Evolutionary conservation across 148 eudicot species (phyloP).

Genomic region (Spergularia marina): DNA sequence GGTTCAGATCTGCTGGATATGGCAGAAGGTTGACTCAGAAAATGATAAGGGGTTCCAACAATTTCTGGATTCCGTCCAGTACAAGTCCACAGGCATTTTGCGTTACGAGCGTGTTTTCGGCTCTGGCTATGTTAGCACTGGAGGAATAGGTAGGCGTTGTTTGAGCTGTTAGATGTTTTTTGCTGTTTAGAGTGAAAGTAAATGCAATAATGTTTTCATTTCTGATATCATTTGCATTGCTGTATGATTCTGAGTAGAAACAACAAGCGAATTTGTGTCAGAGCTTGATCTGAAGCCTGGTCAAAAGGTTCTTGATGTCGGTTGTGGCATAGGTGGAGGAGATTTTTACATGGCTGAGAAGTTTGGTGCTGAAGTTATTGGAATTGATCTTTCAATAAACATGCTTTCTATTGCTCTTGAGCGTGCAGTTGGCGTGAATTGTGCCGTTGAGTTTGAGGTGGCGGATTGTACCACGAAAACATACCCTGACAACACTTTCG

Average conservation of each 20-base stretch:
- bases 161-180: background rate
- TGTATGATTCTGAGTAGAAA: conserved; percentile 46
- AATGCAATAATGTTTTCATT: background rate
- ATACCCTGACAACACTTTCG: conserved; percentile 76
- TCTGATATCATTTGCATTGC: background rate
- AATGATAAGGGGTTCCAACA: conserved; percentile 79
- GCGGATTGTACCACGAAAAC: conserved; percentile 93
- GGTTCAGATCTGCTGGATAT: conserved; percentile 85
- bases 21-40: conserved; percentile 75
- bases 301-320: conserved; percentile 91
- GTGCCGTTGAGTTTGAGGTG: conserved; percentile 87
- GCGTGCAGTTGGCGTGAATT: conserved; percentile 73
- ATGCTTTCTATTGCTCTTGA: conserved; percentile 94
- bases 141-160: conserved; percentile 70
- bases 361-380: conserved; percentile 82
- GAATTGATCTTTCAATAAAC: conserved; percentile 87
- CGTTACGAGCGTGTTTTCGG: conserved; percentile 94
- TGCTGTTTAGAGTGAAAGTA: background rate
- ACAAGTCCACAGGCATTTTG: conserved; percentile 69
- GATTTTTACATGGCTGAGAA: conserved; percentile 95
- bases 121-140: conserved; percentile 94
- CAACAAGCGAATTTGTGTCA: conserved; percentile 84
- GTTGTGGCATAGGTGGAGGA: conserved; percentile 98
- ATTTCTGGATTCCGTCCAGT: conserved; percentile 89
- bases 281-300: conserved; percentile 83